Conservation (phyloP, 192 early-diverging fungal genomes). For the Coemansia sp. region DNA sequence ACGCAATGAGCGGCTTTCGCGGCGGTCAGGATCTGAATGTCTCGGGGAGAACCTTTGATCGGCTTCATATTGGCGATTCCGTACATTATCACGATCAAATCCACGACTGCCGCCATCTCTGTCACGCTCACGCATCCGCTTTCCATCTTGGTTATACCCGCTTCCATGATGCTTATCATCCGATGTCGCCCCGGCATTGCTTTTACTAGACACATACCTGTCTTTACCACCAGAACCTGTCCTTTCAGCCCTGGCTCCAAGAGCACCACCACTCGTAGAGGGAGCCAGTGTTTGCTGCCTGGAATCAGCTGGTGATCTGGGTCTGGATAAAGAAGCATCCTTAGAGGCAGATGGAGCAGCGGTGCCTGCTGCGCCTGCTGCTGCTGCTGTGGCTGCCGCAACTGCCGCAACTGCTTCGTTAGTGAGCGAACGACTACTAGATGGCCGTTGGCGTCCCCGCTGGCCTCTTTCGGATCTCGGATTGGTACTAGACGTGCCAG, state of each 20-base stretch:
- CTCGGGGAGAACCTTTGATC: slow-evolving; percentile 2
- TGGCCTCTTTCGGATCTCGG: slow-evolving; percentile 13
- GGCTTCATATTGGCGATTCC: slow-evolving; percentile 15
- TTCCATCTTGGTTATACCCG: slow-evolving; percentile 6
- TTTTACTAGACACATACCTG: not conserved
- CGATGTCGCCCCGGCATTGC: not conserved
- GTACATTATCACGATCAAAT: slow-evolving; percentile 12
- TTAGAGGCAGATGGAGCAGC: slow-evolving; percentile 1
- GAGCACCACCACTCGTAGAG: not conserved
- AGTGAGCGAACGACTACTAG: slow-evolving; percentile 15
- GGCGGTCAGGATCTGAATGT: slow-evolving; percentile 12
- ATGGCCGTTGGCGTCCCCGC: slow-evolving; percentile 10
- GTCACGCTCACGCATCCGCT: slow-evolving; percentile 8
- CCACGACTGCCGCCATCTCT: slow-evolving; percentile 14
- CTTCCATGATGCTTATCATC: not conserved
- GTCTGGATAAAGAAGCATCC: not conserved
- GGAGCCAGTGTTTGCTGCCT: not conserved
- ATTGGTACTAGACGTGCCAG: slow-evolving; percentile 5
- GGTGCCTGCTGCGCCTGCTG: not conserved
- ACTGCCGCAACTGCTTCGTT: slow-evolving; percentile 18
- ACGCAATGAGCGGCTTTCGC: slow-evolving; percentile 33
- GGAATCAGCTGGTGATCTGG: slow-evolving; percentile 6
- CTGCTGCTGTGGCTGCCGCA: slow-evolving; percentile 17
- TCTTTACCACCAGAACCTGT: not conserved
- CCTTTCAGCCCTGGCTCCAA: not conserved